Percentiles rank a stretch among this genome's conserved stretches.
These are phyloP conservation scores for Thermomucor indicae-seudaticae DNA, from an alignment of 371 early-diverging fungal species.

Conservation along the genomic window DNA sequence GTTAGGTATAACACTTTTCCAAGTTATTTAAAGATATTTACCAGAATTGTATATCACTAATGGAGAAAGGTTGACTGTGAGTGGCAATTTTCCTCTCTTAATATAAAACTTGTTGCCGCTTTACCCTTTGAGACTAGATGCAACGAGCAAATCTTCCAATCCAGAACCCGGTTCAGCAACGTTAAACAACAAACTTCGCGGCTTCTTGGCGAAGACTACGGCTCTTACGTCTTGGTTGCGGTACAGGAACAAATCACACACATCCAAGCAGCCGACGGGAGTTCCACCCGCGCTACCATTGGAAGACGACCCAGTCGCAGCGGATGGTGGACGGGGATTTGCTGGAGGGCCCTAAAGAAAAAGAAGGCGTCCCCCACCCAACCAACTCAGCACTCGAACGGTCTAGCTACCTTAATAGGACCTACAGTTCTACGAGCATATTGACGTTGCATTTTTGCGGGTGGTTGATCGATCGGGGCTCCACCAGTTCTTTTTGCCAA, in stretches of 20 bases:
- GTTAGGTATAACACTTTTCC: not conserved
- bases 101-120: not conserved
- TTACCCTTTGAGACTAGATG: slow-evolving; percentile 28
- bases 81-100: not conserved
- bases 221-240: slow-evolving; percentile 7
- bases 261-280: slow-evolving; percentile 4
- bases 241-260: slow-evolving; percentile 10
- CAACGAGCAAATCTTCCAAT: slow-evolving; percentile 23
- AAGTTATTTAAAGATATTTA: slow-evolving; percentile 1
- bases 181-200: slow-evolving; percentile 28
- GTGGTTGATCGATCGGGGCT: too few relatives aligned
- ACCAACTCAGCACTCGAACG: not conserved
- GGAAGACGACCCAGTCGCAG: not conserved
- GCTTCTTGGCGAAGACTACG: slow-evolving; percentile 16
- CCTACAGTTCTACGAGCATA: not conserved
- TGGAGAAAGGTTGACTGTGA: not conserved
- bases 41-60: slow-evolving; percentile 33
- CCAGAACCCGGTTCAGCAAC: slow-evolving; percentile 8
- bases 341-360: not conserved
- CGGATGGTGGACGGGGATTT: not conserved
- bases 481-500: too few relatives aligned
- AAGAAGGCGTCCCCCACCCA: too few relatives aligned
- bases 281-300: not conserved
- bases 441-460: not conserved
- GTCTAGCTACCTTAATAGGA: not conserved